phyloP scores from a whole-genome alignment of 1,139 yeast genomes.

The Pichia sp. region DNA sequence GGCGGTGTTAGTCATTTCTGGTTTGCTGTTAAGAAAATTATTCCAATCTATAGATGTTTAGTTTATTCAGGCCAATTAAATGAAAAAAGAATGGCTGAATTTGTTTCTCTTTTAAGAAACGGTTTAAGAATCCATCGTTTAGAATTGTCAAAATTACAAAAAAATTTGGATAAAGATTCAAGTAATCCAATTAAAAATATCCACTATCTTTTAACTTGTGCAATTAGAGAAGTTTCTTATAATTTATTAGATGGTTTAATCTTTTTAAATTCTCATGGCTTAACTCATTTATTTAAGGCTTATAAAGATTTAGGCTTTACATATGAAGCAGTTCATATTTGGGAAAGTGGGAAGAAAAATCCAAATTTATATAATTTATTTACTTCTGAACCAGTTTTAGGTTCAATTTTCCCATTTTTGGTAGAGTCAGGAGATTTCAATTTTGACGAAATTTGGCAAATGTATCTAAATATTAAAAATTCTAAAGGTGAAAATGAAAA shows the following conservation, averaged over 20 bases:
- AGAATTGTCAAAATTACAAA: constrained; percentile 43
- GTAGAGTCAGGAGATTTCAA: constrained; percentile 54
- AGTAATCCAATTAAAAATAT: constrained; percentile 45
- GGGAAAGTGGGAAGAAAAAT: constrained; percentile 39
- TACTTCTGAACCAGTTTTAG: constrained; percentile 52
- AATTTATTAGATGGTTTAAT: constrained; percentile 42
- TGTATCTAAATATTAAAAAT: constrained; percentile 39
- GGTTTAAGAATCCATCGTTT: constrained; percentile 46
- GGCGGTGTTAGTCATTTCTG: constrained; percentile 34
- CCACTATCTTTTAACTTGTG: constrained; percentile 39
- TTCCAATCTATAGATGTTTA: constrained; percentile 41
- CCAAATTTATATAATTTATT: constrained; percentile 28
- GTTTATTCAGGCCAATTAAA: constrained; percentile 38
- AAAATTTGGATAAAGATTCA: constrained; percentile 50
- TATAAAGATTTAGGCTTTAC: constrained; percentile 48
- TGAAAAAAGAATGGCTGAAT: constrained; percentile 38
- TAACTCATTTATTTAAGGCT: constrained; percentile 53
- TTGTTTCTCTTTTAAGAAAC: constrained; percentile 43
- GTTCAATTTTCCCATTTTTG: constrained; percentile 65
- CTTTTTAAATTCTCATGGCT: constrained; percentile 43
- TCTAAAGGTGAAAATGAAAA: constrained; percentile 30
- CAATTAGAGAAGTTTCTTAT: constrained; percentile 43
- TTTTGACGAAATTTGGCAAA: constrained; percentile 51
- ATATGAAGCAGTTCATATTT: constrained; percentile 48
- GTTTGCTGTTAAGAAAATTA: constrained; percentile 42